Base-by-base conservation (phyloP, 2,329 filamentous ascomycete genomes). In the Raffaelea arxii region DNA sequence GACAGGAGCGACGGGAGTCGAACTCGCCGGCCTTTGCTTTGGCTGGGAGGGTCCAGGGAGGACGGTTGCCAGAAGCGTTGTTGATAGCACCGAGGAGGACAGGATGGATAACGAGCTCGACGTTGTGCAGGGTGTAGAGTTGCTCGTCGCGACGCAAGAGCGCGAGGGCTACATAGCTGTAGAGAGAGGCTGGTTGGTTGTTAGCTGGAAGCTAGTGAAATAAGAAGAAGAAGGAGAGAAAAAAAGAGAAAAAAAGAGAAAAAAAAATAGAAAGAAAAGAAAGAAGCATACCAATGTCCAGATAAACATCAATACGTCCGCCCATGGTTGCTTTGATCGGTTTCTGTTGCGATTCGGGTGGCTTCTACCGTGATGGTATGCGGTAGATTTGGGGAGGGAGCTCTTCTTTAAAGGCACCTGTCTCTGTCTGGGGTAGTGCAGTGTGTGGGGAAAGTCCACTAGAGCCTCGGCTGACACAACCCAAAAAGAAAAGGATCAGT, bases 31-130 rank as follows among this genome's bases (percentile, higher is more conserved):
- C 82, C 1, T 57, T 61, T 21, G 74, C 80, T 67, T 90, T 90
- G 38, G 77, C 79, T 2, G 80, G 76, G 25, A 86, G 68, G 0
- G 70, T 70, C 82, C 84, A 89, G 1, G 86, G 86, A 0, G 86
- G 85, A 53, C 78, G 78, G 62, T 92, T 91, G 43, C 83, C 82
- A 78, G 53, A 24, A 21, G 43, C 71, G 30, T 69, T 66, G 58
- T 81, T 84, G 57, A 86, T 77, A 40, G 73, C 82, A 23, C 78
- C 80, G 14, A 91, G 70, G 57, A 90, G 82, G 44, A 89, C 71
- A 14, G 86, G 86, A 52, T 84, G 72, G 55, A 85, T 76, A 43
- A 87, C 79, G 25, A 89, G 64, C 30, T 80, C 67, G 6, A 88
- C 72, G 25, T 69, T 69, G 60, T 86, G 69, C 10, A 72, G 70